Percentiles rank a stretch among this genome's conserved stretches.
Conservation (phyloP, 2,329 filamentous ascomycete species). For the Parastagonospora nodorum region DNA sequence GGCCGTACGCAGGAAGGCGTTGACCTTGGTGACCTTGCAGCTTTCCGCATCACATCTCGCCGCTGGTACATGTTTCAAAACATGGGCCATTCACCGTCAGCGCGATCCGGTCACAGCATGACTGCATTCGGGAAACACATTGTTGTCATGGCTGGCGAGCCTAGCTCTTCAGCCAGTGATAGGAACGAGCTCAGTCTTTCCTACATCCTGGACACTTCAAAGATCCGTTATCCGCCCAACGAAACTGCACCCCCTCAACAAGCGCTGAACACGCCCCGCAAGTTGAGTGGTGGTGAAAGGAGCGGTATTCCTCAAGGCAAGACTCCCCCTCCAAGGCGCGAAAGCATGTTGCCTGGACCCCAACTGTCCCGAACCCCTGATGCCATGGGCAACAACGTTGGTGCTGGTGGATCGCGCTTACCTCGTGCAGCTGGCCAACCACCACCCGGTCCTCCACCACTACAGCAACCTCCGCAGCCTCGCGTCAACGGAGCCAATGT, state of each 20-base stretch:
- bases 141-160: constrained; percentile 90
- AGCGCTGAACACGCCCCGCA: constrained; percentile 46
- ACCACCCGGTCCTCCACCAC: constrained; percentile 67
- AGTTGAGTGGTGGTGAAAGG: constrained; percentile 54
- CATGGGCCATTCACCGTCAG: constrained; percentile 94
- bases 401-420: constrained; percentile 57
- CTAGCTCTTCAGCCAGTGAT: constrained; percentile 81
- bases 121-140: constrained; percentile 91
- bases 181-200: constrained; percentile 84
- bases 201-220: constrained; percentile 91
- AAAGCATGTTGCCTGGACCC: constrained; percentile 48
- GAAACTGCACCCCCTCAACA: constrained; percentile 56
- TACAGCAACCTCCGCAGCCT: constrained; percentile 66
- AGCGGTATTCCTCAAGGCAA: constrained; percentile 47
- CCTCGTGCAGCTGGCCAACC: constrained; percentile 65
- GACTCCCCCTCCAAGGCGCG: constrained; percentile 44
- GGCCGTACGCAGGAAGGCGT: constrained; percentile 91
- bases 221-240: constrained; percentile 89
- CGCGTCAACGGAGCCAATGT: constrained; percentile 49
- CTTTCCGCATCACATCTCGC: constrained; percentile 78
- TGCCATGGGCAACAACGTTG: constrained; percentile 28
- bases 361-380: constrained; percentile 45
- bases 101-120: constrained; percentile 96
- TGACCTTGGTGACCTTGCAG: constrained; percentile 90
- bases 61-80: constrained; percentile 99